phyloP scores from a whole-genome alignment of 257 asterid species.

The Primulina huaijiensis region DNA sequence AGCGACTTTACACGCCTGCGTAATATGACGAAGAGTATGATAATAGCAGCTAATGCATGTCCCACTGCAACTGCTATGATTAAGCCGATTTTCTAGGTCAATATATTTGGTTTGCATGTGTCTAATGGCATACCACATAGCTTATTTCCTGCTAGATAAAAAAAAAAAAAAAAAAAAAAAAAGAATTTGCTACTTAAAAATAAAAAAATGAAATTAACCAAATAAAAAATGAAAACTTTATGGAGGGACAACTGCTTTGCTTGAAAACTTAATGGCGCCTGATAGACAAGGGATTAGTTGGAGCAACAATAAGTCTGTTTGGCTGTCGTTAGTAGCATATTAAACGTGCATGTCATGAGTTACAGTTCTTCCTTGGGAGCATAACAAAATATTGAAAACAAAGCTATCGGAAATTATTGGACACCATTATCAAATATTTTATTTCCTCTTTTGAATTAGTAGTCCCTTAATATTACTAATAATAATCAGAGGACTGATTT shows the following conservation, averaged over 20 bases:
- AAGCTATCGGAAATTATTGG: neutral
- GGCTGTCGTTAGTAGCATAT: neutral
- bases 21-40: constrained; percentile 26
- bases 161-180: neutral
- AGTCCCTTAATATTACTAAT: neutral
- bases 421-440: neutral
- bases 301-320: neutral
- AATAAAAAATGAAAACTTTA: no score
- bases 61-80: constrained; percentile 30
- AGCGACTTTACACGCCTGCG: constrained; percentile 29
- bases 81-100: constrained; percentile 27
- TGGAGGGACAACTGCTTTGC: no score
- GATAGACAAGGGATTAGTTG: no score
- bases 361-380: neutral
- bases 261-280: no score
- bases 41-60: constrained; percentile 19
- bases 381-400: neutral
- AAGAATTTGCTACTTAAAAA: no score
- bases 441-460: neutral
- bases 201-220: no score
- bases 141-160: constrained; percentile 46
- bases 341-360: neutral
- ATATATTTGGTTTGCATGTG: constrained; percentile 44
- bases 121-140: constrained; percentile 59
- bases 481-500: no score